Evolutionary conservation across 2,329 filamentous ascomycete genomes (phyloP).

Genomic region (Fusarium succisae): DNA sequence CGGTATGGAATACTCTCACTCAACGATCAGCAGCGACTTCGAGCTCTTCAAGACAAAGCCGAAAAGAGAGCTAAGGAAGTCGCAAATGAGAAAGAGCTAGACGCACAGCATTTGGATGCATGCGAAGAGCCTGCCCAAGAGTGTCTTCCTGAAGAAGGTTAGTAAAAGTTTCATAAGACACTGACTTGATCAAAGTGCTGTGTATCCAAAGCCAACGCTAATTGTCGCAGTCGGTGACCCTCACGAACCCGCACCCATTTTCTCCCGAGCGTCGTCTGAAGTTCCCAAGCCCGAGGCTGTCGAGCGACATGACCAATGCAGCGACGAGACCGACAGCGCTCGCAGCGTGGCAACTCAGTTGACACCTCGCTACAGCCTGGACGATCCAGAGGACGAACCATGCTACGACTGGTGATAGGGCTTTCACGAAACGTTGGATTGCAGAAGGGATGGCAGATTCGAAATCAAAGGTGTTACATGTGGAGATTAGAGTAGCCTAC

Average conservation of each 20-base stretch:
- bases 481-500: accelerated
- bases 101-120: not conserved
- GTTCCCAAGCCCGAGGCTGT: not conserved
- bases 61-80: not conserved
- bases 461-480: not conserved
- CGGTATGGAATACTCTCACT: no score
- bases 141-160: not conserved
- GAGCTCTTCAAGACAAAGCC: not conserved
- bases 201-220: not conserved
- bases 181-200: not conserved
- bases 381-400: no score
- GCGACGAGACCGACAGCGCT: no score
- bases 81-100: not conserved
- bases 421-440: not conserved
- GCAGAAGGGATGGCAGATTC: not conserved
- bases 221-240: not conserved
- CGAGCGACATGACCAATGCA: no score
- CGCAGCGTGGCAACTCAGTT: accelerated
- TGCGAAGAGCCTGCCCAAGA: not conserved
- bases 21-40: not conserved
- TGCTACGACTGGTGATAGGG: not conserved
- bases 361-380: not conserved
- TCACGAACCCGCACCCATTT: no score
- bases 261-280: not conserved
- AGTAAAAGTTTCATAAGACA: not conserved